phyloP scores from a whole-genome alignment of 2,329 filamentous ascomycete species.

The Hypoxylon sp. region DNA sequence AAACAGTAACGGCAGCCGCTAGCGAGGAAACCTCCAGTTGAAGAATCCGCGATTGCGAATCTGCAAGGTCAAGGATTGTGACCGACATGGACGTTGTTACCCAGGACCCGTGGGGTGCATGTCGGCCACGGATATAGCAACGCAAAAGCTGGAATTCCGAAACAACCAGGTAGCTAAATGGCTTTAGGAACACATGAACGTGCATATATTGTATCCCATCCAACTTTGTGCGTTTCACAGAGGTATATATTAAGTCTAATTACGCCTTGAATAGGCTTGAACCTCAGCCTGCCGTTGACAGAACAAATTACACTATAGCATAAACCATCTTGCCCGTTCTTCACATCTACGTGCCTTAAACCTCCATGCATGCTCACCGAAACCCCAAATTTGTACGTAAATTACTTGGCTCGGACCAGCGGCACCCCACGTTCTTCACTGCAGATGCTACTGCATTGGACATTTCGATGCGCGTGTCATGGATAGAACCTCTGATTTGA shows the following conservation, averaged over 20 bases:
- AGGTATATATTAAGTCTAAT: background rate
- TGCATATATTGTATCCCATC: background rate
- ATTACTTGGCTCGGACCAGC: slow-evolving; percentile 9
- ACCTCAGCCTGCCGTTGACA: background rate
- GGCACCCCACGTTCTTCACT: slow-evolving; percentile 24
- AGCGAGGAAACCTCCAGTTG: slow-evolving; percentile 13
- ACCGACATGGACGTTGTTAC: background rate
- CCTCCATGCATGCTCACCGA: slow-evolving; percentile 14
- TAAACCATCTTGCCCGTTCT: background rate
- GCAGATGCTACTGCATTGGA: slow-evolving; percentile 18
- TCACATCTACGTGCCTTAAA: slow-evolving; percentile 2
- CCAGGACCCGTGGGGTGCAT: background rate
- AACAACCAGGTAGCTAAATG: background rate
- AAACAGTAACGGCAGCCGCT: slow-evolving; percentile 6
- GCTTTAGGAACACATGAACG: slow-evolving; percentile 5
- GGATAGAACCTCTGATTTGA: slow-evolving; percentile 27
- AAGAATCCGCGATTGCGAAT: slow-evolving; percentile 16
- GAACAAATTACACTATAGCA: background rate
- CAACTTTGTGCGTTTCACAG: slow-evolving; percentile 7
- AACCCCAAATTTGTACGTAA: slow-evolving; percentile 12
- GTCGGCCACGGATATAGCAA: slow-evolving; percentile 13
- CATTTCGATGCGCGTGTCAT: slow-evolving; percentile 18
- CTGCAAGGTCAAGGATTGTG: slow-evolving; percentile 2
- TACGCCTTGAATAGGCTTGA: background rate
- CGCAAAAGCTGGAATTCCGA: slow-evolving; percentile 1